Evolutionary conservation across 1,284 basidiomycete species (phyloP).

Genomic region (Ceratobasidium sp.): DNA sequence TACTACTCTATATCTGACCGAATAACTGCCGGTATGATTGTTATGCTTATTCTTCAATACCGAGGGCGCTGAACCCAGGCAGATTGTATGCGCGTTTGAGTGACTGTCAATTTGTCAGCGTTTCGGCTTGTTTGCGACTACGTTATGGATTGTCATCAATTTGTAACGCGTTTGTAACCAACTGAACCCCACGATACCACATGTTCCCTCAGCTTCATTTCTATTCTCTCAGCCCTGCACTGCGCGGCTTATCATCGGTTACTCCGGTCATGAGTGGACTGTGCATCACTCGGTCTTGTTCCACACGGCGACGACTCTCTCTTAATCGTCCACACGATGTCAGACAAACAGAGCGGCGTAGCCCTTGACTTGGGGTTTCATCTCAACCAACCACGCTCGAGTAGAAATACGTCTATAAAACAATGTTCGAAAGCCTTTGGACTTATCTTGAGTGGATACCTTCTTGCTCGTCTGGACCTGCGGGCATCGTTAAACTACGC

Average conservation of each 20-base stretch:
- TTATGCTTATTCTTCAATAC: no score
- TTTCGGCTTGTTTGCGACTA: no score
- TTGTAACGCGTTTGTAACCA: not conserved
- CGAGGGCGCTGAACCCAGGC: no score
- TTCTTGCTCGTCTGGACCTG: conserved; percentile 18
- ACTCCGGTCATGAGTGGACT: not conserved
- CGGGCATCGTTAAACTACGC: not conserved
- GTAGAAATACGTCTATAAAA: not conserved
- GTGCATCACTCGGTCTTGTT: no score
- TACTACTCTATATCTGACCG: no score
- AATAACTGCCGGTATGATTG: no score
- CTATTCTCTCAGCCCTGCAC: not conserved
- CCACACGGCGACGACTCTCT: not conserved
- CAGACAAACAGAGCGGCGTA: not conserved
- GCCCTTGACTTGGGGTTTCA: no score
- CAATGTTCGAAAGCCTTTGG: conserved; percentile 18
- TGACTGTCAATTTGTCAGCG: not conserved
- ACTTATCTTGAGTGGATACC: conserved; percentile 25
- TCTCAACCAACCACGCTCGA: not conserved
- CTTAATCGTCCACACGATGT: not conserved
- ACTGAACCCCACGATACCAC: no score
- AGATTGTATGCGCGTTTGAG: no score
- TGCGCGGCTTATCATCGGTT: not conserved
- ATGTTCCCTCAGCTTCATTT: not conserved
- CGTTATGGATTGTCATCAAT: no score